Percentiles rank a stretch among this genome's conserved stretches.
Conservation (phyloP, 2,329 filamentous ascomycete species). For the Diaporthe aspalathi region DNA sequence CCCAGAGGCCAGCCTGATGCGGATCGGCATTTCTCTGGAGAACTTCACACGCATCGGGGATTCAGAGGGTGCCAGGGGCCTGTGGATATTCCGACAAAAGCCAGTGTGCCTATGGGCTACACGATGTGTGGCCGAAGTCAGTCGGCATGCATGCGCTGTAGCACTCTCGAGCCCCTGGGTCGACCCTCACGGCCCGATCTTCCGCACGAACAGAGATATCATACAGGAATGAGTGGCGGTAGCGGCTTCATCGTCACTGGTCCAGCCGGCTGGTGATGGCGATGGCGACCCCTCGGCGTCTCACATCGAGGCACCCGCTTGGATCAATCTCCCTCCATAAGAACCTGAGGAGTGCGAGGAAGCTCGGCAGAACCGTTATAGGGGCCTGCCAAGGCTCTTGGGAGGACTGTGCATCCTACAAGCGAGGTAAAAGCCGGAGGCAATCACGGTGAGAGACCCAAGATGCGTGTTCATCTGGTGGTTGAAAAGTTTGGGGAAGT, state of each 20-base stretch:
- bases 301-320: slow-evolving; percentile 3
- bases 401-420: not conserved
- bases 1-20: not conserved
- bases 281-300: not conserved
- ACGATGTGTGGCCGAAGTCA: not conserved
- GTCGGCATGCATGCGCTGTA: not conserved
- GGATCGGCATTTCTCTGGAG: slow-evolving; percentile 3
- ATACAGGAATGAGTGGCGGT: not conserved
- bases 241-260: not conserved
- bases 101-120: not conserved
- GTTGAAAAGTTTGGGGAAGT: slow-evolving; percentile 22
- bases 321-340: slow-evolving; percentile 10
- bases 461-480: slow-evolving; percentile 23
- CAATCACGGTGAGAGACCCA: not conserved
- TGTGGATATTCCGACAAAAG: not conserved
- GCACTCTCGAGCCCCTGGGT: not conserved
- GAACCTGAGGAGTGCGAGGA: not conserved
- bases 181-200: not conserved
- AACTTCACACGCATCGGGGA: not conserved
- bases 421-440: not conserved
- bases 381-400: slow-evolving; percentile 15
- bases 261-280: slow-evolving; percentile 4
- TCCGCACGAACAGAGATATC: not conserved
- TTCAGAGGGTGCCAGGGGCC: not conserved
- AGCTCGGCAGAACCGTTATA: slow-evolving; percentile 12